These are phyloP conservation scores for Collybiopsis confluens DNA, from an alignment of 768 basidiomycete genomes.

Conservation along the genomic window DNA sequence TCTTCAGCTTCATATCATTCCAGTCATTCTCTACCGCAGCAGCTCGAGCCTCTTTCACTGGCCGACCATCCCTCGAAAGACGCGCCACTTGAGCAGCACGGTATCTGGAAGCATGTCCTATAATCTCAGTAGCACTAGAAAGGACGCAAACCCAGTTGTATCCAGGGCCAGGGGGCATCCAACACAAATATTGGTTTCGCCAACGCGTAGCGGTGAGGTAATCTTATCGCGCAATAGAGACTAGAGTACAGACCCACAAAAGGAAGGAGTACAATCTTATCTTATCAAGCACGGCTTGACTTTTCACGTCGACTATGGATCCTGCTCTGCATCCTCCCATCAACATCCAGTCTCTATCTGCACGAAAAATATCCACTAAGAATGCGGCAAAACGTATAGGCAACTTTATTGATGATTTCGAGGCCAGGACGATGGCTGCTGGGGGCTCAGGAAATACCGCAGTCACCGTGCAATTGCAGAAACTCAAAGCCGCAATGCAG, in stretches of 20 bases:
- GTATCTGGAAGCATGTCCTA: conserved; percentile 58
- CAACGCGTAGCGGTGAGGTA: no score
- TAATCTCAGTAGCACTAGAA: conserved; percentile 54
- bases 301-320: not conserved
- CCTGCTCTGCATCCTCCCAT: conserved; percentile 2
- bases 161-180: conserved; percentile 65
- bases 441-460: conserved; percentile 47
- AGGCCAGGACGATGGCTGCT: conserved; percentile 38
- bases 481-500: conserved; percentile 47
- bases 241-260: no score
- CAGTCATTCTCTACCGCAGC: not conserved
- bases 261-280: no score
- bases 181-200: not conserved
- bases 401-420: conserved; percentile 45
- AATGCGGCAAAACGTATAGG: conserved; percentile 37
- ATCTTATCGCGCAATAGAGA: no score
- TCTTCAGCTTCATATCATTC: not conserved
- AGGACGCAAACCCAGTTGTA: conserved; percentile 73
- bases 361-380: conserved; percentile 34
- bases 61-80: not conserved
- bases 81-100: conserved; percentile 38
- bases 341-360: conserved; percentile 36
- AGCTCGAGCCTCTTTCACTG: not conserved
- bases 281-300: no score
- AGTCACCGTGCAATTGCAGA: conserved; percentile 57